Evolutionary conservation across 148 eudicot genomes (phyloP).

Genomic region (Dysphania ambrosioides): DNA sequence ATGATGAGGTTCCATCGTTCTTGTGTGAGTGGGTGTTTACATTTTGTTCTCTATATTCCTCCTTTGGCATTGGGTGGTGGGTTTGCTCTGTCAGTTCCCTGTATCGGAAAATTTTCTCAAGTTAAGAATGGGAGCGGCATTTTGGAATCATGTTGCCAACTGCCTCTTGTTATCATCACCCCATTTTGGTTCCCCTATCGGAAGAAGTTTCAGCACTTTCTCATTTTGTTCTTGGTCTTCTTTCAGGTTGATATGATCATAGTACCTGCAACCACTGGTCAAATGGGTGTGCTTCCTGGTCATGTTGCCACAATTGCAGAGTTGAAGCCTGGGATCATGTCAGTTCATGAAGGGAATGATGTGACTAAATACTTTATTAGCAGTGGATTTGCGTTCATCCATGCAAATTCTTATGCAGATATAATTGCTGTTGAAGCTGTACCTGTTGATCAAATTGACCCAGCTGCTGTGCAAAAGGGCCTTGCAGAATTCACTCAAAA

Average conservation of each 20-base stretch:
- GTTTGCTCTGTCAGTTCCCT: background rate
- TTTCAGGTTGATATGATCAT: constrained; percentile 81
- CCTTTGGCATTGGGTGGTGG: background rate
- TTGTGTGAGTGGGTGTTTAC: background rate
- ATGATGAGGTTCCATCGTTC: background rate
- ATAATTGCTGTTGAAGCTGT: constrained; percentile 84
- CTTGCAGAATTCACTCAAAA: constrained; percentile 78
- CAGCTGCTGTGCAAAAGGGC: constrained; percentile 66
- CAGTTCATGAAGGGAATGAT: constrained; percentile 68
- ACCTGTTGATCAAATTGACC: constrained; percentile 70
- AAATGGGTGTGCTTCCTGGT: constrained; percentile 83
- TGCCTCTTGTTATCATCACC: background rate
- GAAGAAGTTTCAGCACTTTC: background rate
- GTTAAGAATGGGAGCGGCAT: background rate
- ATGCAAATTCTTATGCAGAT: constrained; percentile 68
- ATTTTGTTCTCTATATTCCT: background rate
- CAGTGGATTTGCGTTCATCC: constrained; percentile 77
- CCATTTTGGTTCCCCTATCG: background rate
- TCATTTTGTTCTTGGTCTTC: background rate
- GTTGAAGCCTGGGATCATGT: constrained; percentile 67
- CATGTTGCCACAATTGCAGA: constrained; percentile 71
- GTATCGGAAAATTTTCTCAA: background rate
- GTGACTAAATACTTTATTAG: constrained; percentile 66
- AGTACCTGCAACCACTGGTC: constrained; percentile 71
- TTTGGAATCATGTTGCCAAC: background rate